A percentile compares a stretch with the other conserved stretches of the same genome.
Evolutionary conservation across 176 grass and related monocot genomes (phyloP).

Genomic region (Bonia amplexicaulis): DNA sequence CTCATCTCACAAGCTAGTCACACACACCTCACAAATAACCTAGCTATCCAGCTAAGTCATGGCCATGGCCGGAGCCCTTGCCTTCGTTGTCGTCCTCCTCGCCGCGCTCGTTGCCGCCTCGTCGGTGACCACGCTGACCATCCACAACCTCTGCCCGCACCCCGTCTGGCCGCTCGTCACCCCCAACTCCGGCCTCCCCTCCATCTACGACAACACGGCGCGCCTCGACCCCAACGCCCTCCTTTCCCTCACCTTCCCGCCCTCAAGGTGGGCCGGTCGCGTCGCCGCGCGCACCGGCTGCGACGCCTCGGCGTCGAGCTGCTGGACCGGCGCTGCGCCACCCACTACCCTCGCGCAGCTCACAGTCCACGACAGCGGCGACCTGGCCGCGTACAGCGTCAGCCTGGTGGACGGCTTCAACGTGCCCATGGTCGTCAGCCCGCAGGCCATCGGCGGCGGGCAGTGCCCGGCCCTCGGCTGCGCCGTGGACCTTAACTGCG

Average conservation of each 20-base stretch:
- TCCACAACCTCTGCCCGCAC: conserved; percentile 50
- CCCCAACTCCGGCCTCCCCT: conserved; percentile 31
- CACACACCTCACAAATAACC: background rate
- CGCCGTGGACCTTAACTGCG: conserved; percentile 35
- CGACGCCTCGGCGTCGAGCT: conserved; percentile 16
- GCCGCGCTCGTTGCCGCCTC: background rate
- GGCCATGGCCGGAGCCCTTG: conserved; percentile 5
- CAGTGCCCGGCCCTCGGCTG: conserved; percentile 39
- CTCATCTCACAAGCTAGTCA: background rate
- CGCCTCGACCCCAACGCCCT: conserved; percentile 33
- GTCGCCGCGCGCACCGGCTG: conserved; percentile 40
- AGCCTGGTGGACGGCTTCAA: conserved; percentile 61
- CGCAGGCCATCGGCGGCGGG: conserved; percentile 27
- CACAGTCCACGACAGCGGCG: conserved; percentile 30
- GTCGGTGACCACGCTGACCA: conserved; percentile 31
- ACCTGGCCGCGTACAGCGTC: conserved; percentile 36
- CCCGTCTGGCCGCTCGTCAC: conserved; percentile 47
- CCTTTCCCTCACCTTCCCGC: conserved; percentile 28
- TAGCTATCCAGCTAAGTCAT: background rate
- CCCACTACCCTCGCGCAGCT: conserved; percentile 26
- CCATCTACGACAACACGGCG: conserved; percentile 51
- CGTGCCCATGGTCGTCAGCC: conserved; percentile 42
- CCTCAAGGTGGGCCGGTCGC: conserved; percentile 40
- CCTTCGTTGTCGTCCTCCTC: background rate
- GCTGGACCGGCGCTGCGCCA: conserved; percentile 35